Evolutionary conservation across 1,284 basidiomycete species (phyloP), one percentile per base, ranked within the genome.

Genomic region (Ganoderma boninense): DNA sequence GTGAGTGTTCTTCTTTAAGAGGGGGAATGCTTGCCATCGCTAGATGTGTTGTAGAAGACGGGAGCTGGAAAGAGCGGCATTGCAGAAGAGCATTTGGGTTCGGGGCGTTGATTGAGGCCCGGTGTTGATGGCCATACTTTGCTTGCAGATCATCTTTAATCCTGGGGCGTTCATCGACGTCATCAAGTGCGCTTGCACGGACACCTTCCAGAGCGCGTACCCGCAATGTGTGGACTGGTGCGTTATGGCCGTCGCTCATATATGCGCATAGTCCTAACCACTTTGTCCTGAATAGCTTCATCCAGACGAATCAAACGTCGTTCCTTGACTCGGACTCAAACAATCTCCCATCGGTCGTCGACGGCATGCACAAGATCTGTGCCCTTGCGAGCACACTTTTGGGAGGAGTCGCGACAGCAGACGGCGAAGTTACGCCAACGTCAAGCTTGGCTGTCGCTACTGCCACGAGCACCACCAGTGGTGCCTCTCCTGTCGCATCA

Each of bases 211-310:
- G 77, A 82, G 88, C 54, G 78, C 83, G 16, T 92, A 87, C 77
- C 90, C 91, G 42, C 90, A 92, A 82, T 93, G 91, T 74, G 87
- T 89, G 35, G 90, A 92, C 75, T 92, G 91, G 89, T 90, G 71
- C 62, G 84, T 78, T 42, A 84, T 78, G 40, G 29, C 59, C 43
- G 29, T 62, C 11, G 62, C 38, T 10, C 38, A 38, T 38, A 38
- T 38, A 38, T 38, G 38, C 38, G 38, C 38, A 38, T 38, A 38
- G 13, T 14, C 10, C 49, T 26, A 11, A 52, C 49, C 13, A 26
- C 11, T 52, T 4, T 11, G 11, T 23, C 23, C 13, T 13, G 11
- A 23, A 52, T 16, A 90, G 89, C 79, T 90, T 91, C 79, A 82
- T 85, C 65, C 79, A 84, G 73, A 92, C 90, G 0, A 87, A 88